These are phyloP conservation scores for Cyberlindnera amylophila DNA, from an alignment of 805 yeast genomes.

Conservation along the genomic window DNA sequence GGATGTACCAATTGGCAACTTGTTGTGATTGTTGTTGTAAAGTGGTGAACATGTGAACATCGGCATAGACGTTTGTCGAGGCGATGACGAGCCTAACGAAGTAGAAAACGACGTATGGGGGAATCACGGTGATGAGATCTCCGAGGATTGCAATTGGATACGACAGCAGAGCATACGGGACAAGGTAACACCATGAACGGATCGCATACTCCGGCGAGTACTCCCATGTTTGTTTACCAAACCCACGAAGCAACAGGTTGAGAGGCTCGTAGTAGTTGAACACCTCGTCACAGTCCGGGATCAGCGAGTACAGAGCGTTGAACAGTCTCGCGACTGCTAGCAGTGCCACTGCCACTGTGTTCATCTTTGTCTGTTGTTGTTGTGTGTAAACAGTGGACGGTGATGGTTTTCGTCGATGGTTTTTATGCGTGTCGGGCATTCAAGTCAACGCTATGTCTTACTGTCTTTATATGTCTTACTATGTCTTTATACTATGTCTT, in stretches of 20 bases:
- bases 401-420: too few species aligned
- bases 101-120: conserved; percentile 44
- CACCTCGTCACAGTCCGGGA: conserved; percentile 89
- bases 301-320: conserved; percentile 55
- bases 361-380: too few species aligned
- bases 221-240: conserved; percentile 96
- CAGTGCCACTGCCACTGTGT: conserved; percentile 7
- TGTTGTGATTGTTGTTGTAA: conserved; percentile 28
- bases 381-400: too few species aligned
- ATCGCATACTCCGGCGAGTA: conserved; percentile 88
- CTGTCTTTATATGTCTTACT: too few species aligned
- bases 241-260: conserved; percentile 68
- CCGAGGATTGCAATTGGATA: conserved; percentile 16
- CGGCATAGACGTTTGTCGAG: conserved; percentile 42
- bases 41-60: conserved; percentile 45
- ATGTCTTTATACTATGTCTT: too few species aligned
- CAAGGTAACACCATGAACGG: conserved; percentile 76
- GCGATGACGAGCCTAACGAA: conserved; percentile 45
- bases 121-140: conserved; percentile 5
- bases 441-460: too few species aligned
- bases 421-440: too few species aligned
- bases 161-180: conserved; percentile 36
- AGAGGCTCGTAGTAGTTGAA: conserved; percentile 95
- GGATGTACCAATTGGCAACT: conserved; percentile 53
- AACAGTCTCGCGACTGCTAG: conserved; percentile 30